phyloP scores from a whole-genome alignment of 139 green algal genomes.

The Volvox reticuliferus region DNA sequence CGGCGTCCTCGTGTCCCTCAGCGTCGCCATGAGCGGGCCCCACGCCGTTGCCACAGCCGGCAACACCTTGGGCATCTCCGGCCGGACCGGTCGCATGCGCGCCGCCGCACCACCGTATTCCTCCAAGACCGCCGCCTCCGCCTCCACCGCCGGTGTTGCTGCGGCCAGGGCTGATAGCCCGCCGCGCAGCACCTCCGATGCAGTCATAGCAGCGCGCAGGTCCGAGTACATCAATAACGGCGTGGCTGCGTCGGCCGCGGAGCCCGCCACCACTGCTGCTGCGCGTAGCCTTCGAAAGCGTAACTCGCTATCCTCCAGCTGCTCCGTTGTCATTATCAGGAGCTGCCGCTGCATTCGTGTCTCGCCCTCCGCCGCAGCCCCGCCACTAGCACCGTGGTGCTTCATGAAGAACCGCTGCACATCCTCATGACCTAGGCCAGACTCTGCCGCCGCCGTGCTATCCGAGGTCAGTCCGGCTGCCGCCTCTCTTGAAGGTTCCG shows the following conservation, averaged over 20 bases:
- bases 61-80: slow-evolving; percentile 74
- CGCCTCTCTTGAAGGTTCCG: not conserved
- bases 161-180: slow-evolving; percentile 66
- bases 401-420: slow-evolving; percentile 18
- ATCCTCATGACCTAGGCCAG: not conserved
- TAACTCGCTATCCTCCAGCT: slow-evolving; percentile 58
- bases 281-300: slow-evolving; percentile 59
- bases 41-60: slow-evolving; percentile 78
- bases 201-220: slow-evolving; percentile 49
- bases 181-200: slow-evolving; percentile 15
- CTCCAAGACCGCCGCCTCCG: slow-evolving; percentile 55
- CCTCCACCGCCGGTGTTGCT: slow-evolving; percentile 49
- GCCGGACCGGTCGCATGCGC: slow-evolving; percentile 56
- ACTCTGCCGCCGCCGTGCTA: not conserved
- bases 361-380: not conserved
- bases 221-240: slow-evolving; percentile 71
- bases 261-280: slow-evolving; percentile 65
- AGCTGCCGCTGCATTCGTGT: not conserved
- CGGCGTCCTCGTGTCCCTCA: slow-evolving; percentile 68
- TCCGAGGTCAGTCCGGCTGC: not conserved
- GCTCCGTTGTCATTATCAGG: slow-evolving; percentile 43
- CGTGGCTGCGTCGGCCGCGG: slow-evolving; percentile 66
- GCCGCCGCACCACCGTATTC: slow-evolving; percentile 35
- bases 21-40: slow-evolving; percentile 66
- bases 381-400: not conserved